Evolutionary conservation across 2,329 filamentous ascomycete species (phyloP), one percentile per base, ranked within the genome.

Genomic region (Ophiostoma sp.): DNA sequence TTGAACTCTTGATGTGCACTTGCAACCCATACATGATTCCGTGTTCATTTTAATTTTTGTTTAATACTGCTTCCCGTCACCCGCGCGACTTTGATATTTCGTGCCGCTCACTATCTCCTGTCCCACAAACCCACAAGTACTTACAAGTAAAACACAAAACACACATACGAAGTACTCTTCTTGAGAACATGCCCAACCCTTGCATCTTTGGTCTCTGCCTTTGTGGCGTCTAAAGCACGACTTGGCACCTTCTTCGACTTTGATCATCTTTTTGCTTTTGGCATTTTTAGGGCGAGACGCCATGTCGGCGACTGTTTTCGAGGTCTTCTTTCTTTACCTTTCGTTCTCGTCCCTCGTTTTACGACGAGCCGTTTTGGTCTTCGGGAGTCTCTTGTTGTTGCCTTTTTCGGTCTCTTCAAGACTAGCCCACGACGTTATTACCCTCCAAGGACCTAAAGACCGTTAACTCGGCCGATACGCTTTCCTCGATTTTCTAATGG

Each of bases 281-380:
- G 33, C 59, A 8, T 63, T 63, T 63, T 39, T 39, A 22, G 31
- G 59, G 59, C 59, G 59, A 59, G 55, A 59, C 55, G 55, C 55
- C 55, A 59, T 33, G 50, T 25, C 15, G 42, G 1, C 42, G 15
- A 19, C 22, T 15, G 50, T 2, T 12, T 12, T n/a, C 17, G 5
- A 1, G 12, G 28, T 31, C 11, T 42, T 68, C 19, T 17, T 48
- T 45, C 3, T 28, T 28, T 28, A 19, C 7, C 39, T 48, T 64
- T 42, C 5, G 19, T 45, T 7, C 1, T 12, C 15, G 7, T 42
- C 25, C 19, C 19, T 19, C 17, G 22, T 17, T 42, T 68, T 68
- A 68, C 63, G 63, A 68, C 63, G 63, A 28, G 15, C 63, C 39
- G 39, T 39, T 45, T 68, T 31, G 12, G 63, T 68, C 39, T 31